A percentile compares a stretch with the other conserved stretches of the same genome.
phyloP scores from a whole-genome alignment of 257 asterid genomes.

The Oldenlandia corymbosa region DNA sequence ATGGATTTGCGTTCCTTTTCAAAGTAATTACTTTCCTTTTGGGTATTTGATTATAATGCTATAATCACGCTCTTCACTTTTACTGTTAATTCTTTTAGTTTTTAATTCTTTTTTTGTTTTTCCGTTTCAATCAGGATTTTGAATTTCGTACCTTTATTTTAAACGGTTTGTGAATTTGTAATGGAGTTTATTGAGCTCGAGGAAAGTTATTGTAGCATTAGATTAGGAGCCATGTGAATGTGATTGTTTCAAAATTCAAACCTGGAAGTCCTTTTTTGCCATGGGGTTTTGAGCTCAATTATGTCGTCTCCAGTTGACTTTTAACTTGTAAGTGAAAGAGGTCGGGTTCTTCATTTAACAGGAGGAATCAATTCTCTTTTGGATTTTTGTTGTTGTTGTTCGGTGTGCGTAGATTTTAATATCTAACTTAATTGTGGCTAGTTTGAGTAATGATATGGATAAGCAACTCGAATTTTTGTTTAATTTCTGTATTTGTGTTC shows the following conservation, averaged over 20 bases:
- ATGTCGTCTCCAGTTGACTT: background rate
- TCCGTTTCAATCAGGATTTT: background rate
- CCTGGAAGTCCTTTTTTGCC: background rate
- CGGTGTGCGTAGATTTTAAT: background rate
- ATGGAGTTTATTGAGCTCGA: background rate
- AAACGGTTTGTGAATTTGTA: constrained; percentile 1
- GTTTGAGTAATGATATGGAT: background rate
- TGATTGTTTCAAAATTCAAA: background rate
- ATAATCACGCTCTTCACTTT: background rate
- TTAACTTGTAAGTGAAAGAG: background rate
- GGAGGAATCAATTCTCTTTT: background rate
- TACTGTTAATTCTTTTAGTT: background rate
- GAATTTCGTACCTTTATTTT: constrained; percentile 4
- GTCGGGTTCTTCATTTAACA: background rate
- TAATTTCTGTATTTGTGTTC: background rate
- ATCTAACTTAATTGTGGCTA: background rate
- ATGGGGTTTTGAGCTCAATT: background rate
- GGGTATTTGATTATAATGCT: background rate
- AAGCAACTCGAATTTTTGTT: background rate
- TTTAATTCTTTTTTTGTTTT: background rate
- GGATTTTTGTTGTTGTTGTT: background rate
- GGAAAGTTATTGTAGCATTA: background rate
- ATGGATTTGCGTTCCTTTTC: constrained; percentile 29
- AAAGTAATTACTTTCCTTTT: background rate
- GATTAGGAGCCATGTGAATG: background rate